Base-by-base conservation (phyloP, 371 early-diverging fungal genomes). In the Saksenaea vasiformis region DNA sequence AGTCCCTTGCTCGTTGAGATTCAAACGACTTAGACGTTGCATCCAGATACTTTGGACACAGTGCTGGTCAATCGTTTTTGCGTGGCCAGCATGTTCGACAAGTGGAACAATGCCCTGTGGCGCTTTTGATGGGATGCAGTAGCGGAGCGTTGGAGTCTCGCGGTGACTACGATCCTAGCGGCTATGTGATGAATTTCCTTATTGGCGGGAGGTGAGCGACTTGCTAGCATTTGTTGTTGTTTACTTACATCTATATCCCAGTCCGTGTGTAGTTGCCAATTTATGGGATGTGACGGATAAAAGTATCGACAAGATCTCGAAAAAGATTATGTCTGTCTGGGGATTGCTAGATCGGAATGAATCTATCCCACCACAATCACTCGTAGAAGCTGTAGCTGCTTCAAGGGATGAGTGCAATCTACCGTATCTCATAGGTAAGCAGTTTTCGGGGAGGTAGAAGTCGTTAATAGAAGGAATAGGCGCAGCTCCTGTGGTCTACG, bases 231-330 rank as follows among this genome's bases (percentile, higher is more conserved):
- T 10, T 24, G 4, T 4, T 24, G 1, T 35, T 10, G n/a, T 9
- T 34, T 34, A 31, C 35, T 27, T 56, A 5, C 2, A 22, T 14
- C 7, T 53, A 35, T 15, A 24, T 19, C n/a, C 39, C 58, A 91
- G 95, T 64, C 93, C 92, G 5, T 85, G 94, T 1, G 78, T 99
- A 0, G 90, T 99, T 0, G 99, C 94, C 19, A 98, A 96, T 67
- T 82, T 99, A 15, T 99, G 99, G 99, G 99, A 99, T 79, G 98
- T 99, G 8, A 99, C 99, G 1, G 99, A 99, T 78, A 86, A 90
- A 70, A 99, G 99, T 73, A 90, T 99, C 44, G 99, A 99, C 71
- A 79, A 87, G n/a, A 90, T 94, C 62, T 90, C 91, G 17, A 80
- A 82, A 34, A 73, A 79, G 1, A 62, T 94, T 77, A 76, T 98